These are phyloP conservation scores for Backusella psychrophila DNA, from an alignment of 192 early-diverging fungal genomes.

Conservation along the genomic window DNA sequence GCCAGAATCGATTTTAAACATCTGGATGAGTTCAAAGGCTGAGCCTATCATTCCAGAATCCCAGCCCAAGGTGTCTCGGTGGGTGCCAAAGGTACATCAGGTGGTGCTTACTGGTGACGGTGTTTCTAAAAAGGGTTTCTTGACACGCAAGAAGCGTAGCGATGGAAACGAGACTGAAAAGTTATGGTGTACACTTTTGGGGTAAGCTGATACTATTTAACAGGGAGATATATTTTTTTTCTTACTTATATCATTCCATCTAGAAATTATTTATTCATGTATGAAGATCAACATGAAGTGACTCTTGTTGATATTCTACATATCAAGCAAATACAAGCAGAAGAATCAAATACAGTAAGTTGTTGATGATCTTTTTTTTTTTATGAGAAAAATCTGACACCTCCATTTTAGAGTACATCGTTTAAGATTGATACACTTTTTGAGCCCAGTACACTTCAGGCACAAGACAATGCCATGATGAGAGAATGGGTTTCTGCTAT, in stretches of 20 bases:
- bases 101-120: neutral
- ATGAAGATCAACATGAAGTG: slow-evolving; percentile 9
- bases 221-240: too few species aligned
- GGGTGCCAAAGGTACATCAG: slow-evolving; percentile 5
- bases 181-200: neutral
- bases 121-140: slow-evolving; percentile 7
- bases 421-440: slow-evolving; percentile 12
- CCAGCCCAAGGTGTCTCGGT: neutral
- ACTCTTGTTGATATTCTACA: slow-evolving; percentile 9
- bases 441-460: neutral
- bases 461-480: neutral
- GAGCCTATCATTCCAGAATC: neutral
- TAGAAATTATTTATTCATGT: slow-evolving; percentile 19
- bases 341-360: neutral
- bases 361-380: neutral
- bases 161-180: neutral
- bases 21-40: neutral
- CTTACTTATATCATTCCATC: neutral
- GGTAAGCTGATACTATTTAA: neutral
- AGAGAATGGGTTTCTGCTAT: slow-evolving; percentile 11
- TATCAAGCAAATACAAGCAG: neutral
- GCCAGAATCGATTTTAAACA: neutral
- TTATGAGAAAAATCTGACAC: too few species aligned
- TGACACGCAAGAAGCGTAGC: neutral
- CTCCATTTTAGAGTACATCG: neutral